Conservation (phyloP, 78 protist genomes). For the Protostelium mycophagum region DNA sequence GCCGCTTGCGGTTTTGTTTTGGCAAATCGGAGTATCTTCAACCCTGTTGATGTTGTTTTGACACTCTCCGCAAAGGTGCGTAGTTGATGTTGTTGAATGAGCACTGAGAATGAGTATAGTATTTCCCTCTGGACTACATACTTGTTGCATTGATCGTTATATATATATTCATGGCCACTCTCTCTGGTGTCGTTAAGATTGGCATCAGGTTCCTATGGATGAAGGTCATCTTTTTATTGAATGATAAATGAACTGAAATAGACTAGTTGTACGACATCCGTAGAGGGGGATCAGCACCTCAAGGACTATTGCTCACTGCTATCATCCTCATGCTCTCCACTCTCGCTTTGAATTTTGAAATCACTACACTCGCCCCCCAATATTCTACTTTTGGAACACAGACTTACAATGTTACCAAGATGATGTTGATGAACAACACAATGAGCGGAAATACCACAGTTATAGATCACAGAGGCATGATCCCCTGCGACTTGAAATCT, state of each 20-base stretch:
- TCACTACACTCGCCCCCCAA: constrained; percentile 44
- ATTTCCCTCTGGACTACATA: constrained; percentile 64
- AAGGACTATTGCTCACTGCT: constrained; percentile 46
- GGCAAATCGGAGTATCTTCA: constrained; percentile 37
- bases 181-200: constrained; percentile 47
- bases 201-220: constrained; percentile 59
- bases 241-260: not conserved
- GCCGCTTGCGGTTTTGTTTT: constrained; percentile 60
- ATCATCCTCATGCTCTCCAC: constrained; percentile 39
- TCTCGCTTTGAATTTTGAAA: constrained; percentile 39
- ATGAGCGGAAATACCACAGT: not conserved
- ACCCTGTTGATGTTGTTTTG: constrained; percentile 55
- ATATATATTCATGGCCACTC: constrained; percentile 16
- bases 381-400: constrained; percentile 65
- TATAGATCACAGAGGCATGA: not conserved
- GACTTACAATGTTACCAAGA: constrained; percentile 16
- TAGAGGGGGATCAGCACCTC: constrained; percentile 40
- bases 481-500: constrained; percentile 26
- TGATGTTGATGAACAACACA: not conserved
- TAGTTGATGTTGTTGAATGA: not conserved
- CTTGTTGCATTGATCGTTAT: constrained; percentile 24
- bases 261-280: constrained; percentile 40
- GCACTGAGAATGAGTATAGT: constrained; percentile 6
- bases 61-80: constrained; percentile 31
- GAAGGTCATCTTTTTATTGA: not conserved